Evolutionary conservation across 2,329 filamentous ascomycete species (phyloP).

Genomic region (Arthrinium phaeospermum): DNA sequence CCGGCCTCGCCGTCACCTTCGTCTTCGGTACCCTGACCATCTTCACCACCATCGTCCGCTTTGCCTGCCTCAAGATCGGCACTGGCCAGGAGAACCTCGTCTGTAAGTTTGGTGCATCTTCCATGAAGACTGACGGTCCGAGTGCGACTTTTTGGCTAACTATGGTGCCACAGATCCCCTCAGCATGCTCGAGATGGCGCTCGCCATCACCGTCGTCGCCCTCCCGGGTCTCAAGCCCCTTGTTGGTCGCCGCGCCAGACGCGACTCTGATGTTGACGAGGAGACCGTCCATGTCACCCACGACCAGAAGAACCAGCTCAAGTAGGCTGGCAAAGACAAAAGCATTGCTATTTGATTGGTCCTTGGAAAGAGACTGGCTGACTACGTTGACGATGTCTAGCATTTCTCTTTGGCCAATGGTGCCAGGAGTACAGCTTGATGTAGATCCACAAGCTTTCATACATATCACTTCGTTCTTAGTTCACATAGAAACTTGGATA

Average conservation of each 20-base stretch:
- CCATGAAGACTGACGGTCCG: background rate
- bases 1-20: slow-evolving; percentile 32
- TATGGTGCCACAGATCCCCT: slow-evolving; percentile 25
- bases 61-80: slow-evolving; percentile 32
- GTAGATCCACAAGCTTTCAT: background rate
- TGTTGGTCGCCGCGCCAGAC: slow-evolving; percentile 16
- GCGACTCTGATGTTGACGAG: background rate
- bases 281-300: slow-evolving; percentile 2
- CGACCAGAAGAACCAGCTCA: background rate
- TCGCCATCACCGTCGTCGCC: slow-evolving; percentile 31
- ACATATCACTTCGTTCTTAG: background rate
- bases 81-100: slow-evolving; percentile 36
- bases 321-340: background rate
- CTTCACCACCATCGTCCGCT: slow-evolving; percentile 33
- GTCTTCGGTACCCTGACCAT: slow-evolving; percentile 34
- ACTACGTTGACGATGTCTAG: background rate
- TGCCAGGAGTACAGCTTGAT: too few relatives aligned
- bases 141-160: background rate
- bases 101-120: slow-evolving; percentile 27
- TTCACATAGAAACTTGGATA: slow-evolving; percentile 7
- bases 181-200: slow-evolving; percentile 32
- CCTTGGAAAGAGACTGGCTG: background rate
- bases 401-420: background rate
- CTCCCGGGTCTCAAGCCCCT: slow-evolving; percentile 34
- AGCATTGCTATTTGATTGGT: background rate